phyloP scores from a whole-genome alignment of 768 basidiomycete species.

The Strobilomyces echinocephalus region DNA sequence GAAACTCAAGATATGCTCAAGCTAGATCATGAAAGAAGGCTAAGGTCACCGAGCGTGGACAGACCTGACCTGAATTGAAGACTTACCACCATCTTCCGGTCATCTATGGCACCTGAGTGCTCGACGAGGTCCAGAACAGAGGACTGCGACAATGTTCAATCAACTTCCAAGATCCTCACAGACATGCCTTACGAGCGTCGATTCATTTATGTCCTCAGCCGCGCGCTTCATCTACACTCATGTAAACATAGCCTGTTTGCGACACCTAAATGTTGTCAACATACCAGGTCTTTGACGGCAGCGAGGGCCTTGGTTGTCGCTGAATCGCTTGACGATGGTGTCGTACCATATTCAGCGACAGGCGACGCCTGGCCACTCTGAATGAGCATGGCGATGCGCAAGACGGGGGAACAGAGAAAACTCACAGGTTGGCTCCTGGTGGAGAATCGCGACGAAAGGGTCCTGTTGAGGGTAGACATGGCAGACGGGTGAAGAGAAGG shows the following conservation, averaged over 20 bases:
- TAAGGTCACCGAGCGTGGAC: neutral
- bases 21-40: conserved; percentile 36
- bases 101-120: conserved; percentile 63
- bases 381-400: neutral
- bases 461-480: conserved; percentile 29
- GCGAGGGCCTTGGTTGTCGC: conserved; percentile 21
- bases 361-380: conserved; percentile 14
- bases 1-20: conserved; percentile 65
- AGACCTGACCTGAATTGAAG: neutral
- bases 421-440: conserved; percentile 26
- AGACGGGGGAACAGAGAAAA: neutral
- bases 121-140: conserved; percentile 57
- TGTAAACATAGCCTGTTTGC: neutral
- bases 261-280: neutral
- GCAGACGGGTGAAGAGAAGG: conserved; percentile 5
- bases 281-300: conserved; percentile 29
- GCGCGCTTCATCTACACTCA: conserved; percentile 25
- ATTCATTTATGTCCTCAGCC: conserved; percentile 29
- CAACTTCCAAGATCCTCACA: neutral
- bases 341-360: conserved; percentile 3
- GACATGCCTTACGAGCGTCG: conserved; percentile 17
- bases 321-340: conserved; percentile 13
- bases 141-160: conserved; percentile 34
- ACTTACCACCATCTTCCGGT: conserved; percentile 70
- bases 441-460: conserved; percentile 29